These are phyloP conservation scores for Aspergillus egyptiacus DNA, from an alignment of 495 filamentous ascomycete species.

Conservation along the genomic window DNA sequence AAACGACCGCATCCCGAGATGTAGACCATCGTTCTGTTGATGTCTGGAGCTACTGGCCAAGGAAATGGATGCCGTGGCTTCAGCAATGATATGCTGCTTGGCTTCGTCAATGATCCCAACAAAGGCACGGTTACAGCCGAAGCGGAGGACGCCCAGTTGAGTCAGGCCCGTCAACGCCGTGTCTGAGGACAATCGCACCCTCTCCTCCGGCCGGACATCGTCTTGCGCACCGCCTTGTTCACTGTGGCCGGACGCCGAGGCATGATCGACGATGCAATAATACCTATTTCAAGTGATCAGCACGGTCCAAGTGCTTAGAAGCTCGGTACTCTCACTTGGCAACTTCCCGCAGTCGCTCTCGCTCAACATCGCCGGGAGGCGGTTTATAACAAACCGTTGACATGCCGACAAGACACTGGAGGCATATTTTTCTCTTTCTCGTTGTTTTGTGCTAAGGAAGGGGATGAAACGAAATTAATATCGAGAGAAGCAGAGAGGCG, in stretches of 20 bases:
- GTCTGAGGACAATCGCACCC: slow-evolving; percentile 39
- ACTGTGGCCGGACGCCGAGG: not conserved
- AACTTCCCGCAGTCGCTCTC: slow-evolving; percentile 15
- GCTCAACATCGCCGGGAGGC: slow-evolving; percentile 9
- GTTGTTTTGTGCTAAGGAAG: no score
- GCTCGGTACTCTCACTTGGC: slow-evolving; percentile 10
- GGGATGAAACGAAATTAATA: no score
- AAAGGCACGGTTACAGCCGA: slow-evolving; percentile 48
- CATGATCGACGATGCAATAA: slow-evolving; percentile 26
- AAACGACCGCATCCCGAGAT: slow-evolving; percentile 40
- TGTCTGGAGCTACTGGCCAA: slow-evolving; percentile 31
- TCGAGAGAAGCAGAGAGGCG: not conserved
- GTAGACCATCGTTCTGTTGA: slow-evolving; percentile 35
- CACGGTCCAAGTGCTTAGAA: not conserved
- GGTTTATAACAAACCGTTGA: slow-evolving; percentile 10
- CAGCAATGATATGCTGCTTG: slow-evolving; percentile 56
- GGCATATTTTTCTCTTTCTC: not conserved
- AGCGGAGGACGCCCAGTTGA: slow-evolving; percentile 51
- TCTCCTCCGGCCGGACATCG: slow-evolving; percentile 11
- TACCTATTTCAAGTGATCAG: slow-evolving; percentile 21
- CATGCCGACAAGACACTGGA: slow-evolving; percentile 8
- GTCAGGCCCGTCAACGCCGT: slow-evolving; percentile 57
- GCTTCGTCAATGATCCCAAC: slow-evolving; percentile 56
- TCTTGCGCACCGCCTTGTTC: slow-evolving; percentile 13
- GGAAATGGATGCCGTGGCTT: slow-evolving; percentile 52